Percentiles rank a stretch among this genome's conserved stretches.
These are phyloP conservation scores for Leccinellum rugosiceps DNA, from an alignment of 768 basidiomycete species.

Conservation along the genomic window DNA sequence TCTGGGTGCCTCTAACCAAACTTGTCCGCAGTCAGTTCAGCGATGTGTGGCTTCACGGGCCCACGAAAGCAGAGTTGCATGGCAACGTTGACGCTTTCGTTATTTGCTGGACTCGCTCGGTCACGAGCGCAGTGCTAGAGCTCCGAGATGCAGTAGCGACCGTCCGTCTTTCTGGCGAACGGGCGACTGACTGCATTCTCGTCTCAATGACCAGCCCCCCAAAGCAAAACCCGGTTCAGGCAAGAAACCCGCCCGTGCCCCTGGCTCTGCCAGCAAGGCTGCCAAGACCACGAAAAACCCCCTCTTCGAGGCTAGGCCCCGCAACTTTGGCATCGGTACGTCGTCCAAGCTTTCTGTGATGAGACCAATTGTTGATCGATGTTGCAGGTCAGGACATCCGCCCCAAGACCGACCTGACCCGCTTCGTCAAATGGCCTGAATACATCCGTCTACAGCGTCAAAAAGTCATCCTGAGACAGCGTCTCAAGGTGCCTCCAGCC, in stretches of 20 bases:
- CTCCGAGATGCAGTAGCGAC: slow-evolving; percentile 44
- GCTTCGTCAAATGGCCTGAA: slow-evolving; percentile 99
- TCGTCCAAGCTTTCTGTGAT: neutral
- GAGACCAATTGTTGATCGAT: neutral
- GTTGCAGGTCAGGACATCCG: slow-evolving; percentile 85
- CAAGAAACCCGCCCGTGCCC: slow-evolving; percentile 85
- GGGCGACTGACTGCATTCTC: slow-evolving; percentile 45
- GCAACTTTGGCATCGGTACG: slow-evolving; percentile 95
- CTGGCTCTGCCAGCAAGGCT: slow-evolving; percentile 74
- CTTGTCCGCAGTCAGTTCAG: slow-evolving; percentile 23
- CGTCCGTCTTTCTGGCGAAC: slow-evolving; percentile 24
- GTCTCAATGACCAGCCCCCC: slow-evolving; percentile 92
- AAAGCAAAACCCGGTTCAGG: slow-evolving; percentile 65
- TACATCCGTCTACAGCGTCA: slow-evolving; percentile 97
- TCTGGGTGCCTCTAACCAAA: slow-evolving; percentile 16
- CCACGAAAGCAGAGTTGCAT: slow-evolving; percentile 37
- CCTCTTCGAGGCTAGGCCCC: slow-evolving; percentile 85
- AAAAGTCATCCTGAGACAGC: slow-evolving; percentile 97
- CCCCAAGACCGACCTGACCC: slow-evolving; percentile 85
- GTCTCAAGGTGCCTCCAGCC: slow-evolving; percentile 96
- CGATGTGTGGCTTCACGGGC: slow-evolving; percentile 8
- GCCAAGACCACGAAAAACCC: slow-evolving; percentile 88
- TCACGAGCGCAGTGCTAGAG: slow-evolving; percentile 43
- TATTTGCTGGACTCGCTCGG: slow-evolving; percentile 40
- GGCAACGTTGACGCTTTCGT: slow-evolving; percentile 37